phyloP scores from a whole-genome alignment of 176 grass and related monocot species.

The Aegilops sharonensis region DNA sequence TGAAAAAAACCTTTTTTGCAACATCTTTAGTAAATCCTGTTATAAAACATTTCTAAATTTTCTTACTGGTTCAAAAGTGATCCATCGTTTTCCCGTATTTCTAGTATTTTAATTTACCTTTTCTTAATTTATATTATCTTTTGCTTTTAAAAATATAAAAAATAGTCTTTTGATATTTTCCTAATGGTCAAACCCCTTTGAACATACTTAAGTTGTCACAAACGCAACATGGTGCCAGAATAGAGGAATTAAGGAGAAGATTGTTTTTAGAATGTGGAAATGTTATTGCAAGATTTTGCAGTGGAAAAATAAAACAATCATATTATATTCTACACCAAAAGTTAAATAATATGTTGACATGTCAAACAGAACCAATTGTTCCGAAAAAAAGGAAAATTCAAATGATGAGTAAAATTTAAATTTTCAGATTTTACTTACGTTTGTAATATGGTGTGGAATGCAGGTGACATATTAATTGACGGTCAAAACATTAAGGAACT shows the following conservation, averaged over 20 bases:
- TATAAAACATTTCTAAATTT: not conserved
- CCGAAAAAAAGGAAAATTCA: not conserved
- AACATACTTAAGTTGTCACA: not conserved
- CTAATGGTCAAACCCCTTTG: not conserved
- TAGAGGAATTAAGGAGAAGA: not conserved
- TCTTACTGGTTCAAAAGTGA: not conserved
- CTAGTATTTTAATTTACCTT: not conserved
- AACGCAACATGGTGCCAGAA: not conserved
- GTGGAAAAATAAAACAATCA: not conserved
- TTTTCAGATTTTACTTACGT: not conserved
- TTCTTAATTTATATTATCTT: not conserved
- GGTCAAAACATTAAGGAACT: conserved; percentile 45
- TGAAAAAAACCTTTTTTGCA: not conserved
- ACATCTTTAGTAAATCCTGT: not conserved
- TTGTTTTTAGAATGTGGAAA: not conserved
- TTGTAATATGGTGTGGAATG: conserved; percentile 19
- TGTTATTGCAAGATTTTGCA: not conserved
- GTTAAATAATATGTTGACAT: not conserved
- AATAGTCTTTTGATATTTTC: not conserved
- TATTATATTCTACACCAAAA: not conserved
- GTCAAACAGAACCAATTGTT: conserved; percentile 12
- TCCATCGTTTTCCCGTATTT: not conserved
- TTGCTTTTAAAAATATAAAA: not conserved
- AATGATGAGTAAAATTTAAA: not conserved
- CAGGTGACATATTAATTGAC: conserved; percentile 45